Evolutionary conservation across 2,329 filamentous ascomycete species (phyloP).

Genomic region (Thermothelomyces thermophilus): DNA sequence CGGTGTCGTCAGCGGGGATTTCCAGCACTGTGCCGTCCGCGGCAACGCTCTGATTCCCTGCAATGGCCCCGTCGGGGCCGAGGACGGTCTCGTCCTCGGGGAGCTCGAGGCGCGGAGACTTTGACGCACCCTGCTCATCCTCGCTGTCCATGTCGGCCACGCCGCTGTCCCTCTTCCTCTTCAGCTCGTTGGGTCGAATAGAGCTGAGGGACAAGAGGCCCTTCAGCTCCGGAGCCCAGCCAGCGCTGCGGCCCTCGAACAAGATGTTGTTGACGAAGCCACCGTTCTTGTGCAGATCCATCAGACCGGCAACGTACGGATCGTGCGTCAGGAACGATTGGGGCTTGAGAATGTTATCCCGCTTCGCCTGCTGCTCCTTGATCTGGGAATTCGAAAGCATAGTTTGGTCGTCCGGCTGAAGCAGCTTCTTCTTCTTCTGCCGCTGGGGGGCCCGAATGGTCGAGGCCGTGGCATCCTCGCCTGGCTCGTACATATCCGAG

Average conservation of each 20-base stretch:
- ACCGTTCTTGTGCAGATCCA: slow-evolving; percentile 87
- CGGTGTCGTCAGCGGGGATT: slow-evolving; percentile 51
- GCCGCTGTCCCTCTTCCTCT: slow-evolving; percentile 88
- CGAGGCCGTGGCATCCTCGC: slow-evolving; percentile 46
- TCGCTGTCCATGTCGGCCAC: slow-evolving; percentile 72
- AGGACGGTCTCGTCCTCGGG: slow-evolving; percentile 54
- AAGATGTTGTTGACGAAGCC: slow-evolving; percentile 85
- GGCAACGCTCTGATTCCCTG: slow-evolving; percentile 48
- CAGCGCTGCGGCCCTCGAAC: slow-evolving; percentile 67
- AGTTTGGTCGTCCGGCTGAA: slow-evolving; percentile 75
- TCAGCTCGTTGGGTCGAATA: slow-evolving; percentile 72
- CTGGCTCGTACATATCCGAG: slow-evolving; percentile 56
- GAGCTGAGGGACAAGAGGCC: slow-evolving; percentile 86
- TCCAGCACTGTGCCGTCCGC: slow-evolving; percentile 59
- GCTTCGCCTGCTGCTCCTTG: slow-evolving; percentile 78
- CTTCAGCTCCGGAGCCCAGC: slow-evolving; percentile 87
- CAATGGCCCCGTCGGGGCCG: slow-evolving; percentile 42
- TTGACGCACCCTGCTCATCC: slow-evolving; percentile 53
- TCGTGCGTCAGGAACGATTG: slow-evolving; percentile 81
- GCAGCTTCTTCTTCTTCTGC: slow-evolving; percentile 68
- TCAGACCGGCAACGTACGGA: slow-evolving; percentile 75
- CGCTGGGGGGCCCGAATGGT: slow-evolving; percentile 63
- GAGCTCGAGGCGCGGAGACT: slow-evolving; percentile 63
- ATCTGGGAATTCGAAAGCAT: slow-evolving; percentile 71
- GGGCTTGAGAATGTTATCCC: slow-evolving; percentile 76